Base-by-base conservation (phyloP, 805 yeast species). In the Sugiyamaella mastotermitis region DNA sequence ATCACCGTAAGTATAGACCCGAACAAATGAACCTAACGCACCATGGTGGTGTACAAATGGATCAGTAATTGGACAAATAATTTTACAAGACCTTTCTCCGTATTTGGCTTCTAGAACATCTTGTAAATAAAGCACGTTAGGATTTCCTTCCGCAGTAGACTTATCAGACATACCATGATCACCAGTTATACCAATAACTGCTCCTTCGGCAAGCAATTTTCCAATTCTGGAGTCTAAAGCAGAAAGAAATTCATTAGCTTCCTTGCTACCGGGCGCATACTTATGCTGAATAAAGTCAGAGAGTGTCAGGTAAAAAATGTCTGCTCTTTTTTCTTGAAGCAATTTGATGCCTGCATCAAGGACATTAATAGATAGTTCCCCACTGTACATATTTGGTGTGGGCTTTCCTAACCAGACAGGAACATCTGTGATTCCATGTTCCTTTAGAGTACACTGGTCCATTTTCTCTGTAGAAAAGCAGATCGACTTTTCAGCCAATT, bases 121-220 rank as follows among this genome's bases (percentile, higher is more conserved):
- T 31, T 37, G 40, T 4, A 37, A 8, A 22, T 31, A 37, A 6
- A 29, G 10, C 14, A 37, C 35, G 16, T 37, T 37, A 17, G 40
- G 40, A n/a, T 29, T 16, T 8, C 31, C 29, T 16, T 37, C 40
- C n/a, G 9, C 19, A 25, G 30, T 31, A 5, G 40, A 37, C 25
- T 37, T 37, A 22, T 37, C 40, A 13, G 34, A 26, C 40, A 37
- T 37, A 5, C 40, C 40, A 31, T 37, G 40, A 23, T 37, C 40
- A 11, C 40, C 40, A 20, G 40, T 37, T 14, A 37, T 37, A 9
- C 40, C 40, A 11, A 37, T 35, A 3, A 31, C 35, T n/a, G 40
- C 35, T 14, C 34, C 40, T 14, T 11, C 19, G 17, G 21, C 23
- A 11, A 37, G 23, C 15, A 37, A 13, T 25, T 37, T 25, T 8